Percentiles rank a stretch among this genome's conserved stretches.
Conservation (phyloP, 2,329 filamentous ascomycete species). For the Apiospora marii region DNA sequence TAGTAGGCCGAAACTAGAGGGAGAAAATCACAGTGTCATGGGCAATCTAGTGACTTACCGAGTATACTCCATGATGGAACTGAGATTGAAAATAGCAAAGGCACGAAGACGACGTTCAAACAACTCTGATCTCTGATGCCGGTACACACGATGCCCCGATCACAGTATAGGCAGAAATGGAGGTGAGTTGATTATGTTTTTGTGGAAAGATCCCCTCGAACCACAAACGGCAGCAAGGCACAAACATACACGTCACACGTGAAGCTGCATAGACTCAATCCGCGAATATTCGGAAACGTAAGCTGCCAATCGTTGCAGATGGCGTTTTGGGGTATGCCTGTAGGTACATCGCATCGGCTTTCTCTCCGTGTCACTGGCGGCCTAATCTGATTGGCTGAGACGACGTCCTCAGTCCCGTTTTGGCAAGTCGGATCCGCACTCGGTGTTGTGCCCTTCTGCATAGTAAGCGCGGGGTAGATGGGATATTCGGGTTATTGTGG, state of each 20-base stretch:
- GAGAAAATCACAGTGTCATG: background rate
- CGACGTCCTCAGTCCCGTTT: background rate
- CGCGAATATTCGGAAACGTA: slow-evolving; percentile 5
- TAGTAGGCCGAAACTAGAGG: background rate
- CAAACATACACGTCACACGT: background rate
- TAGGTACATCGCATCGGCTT: slow-evolving; percentile 6
- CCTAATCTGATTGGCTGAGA: background rate
- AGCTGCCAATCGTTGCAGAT: background rate
- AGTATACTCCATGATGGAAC: background rate
- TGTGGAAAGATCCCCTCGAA: background rate
- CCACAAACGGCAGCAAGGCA: background rate
- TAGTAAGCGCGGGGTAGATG: slow-evolving; percentile 5
- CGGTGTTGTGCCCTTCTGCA: background rate
- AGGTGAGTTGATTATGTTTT: background rate
- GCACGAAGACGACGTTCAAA: background rate
- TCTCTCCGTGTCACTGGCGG: background rate
- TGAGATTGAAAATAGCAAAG: background rate
- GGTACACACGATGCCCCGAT: background rate
- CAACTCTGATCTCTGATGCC: background rate
- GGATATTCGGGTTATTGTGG: background rate
- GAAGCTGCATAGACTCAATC: background rate
- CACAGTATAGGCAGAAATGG: background rate
- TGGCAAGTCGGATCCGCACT: slow-evolving; percentile 14
- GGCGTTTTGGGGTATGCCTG: background rate
- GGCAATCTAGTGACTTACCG: background rate